Conservation (phyloP, 192 early-diverging fungal species). For the Chytriomyces confervae region DNA sequence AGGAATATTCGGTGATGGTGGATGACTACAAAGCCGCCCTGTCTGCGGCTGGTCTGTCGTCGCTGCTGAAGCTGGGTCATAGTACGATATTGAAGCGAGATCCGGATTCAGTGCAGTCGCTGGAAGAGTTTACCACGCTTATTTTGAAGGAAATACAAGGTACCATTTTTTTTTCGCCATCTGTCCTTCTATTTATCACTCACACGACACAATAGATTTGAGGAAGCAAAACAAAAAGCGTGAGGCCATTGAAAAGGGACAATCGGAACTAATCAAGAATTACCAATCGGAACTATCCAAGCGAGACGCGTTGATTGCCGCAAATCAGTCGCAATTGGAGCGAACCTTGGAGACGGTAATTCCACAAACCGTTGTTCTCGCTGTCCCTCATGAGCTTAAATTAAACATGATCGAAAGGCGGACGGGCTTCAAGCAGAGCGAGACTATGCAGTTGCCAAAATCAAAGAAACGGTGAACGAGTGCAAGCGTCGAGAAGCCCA, state of each 20-base stretch:
- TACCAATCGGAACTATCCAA: conserved; percentile 3
- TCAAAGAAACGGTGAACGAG: conserved; percentile 10
- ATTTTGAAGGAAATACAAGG: not conserved
- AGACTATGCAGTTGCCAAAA: conserved; percentile 27
- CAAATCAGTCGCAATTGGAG: not conserved
- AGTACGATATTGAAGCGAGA: not conserved
- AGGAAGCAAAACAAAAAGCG: not conserved
- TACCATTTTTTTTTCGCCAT: not conserved
- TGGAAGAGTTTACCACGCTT: not conserved
- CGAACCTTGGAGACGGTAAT: not conserved
- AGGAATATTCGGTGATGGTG: not conserved
- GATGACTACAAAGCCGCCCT: conserved; percentile 3
- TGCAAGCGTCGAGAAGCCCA: not conserved
- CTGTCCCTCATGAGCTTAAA: not conserved
- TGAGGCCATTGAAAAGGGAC: not conserved
- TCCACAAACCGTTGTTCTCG: not conserved
- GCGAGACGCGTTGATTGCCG: not conserved
- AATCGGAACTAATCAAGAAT: not conserved
- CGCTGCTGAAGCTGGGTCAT: not conserved
- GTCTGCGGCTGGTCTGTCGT: not conserved
- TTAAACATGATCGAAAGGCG: not conserved
- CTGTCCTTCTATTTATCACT: not conserved
- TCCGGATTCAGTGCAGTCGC: not conserved
- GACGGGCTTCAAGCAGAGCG: conserved; percentile 1
- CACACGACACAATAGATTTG: not conserved